Base-by-base conservation (phyloP, 805 yeast species). In the Monosporozyma yasuniensis region DNA sequence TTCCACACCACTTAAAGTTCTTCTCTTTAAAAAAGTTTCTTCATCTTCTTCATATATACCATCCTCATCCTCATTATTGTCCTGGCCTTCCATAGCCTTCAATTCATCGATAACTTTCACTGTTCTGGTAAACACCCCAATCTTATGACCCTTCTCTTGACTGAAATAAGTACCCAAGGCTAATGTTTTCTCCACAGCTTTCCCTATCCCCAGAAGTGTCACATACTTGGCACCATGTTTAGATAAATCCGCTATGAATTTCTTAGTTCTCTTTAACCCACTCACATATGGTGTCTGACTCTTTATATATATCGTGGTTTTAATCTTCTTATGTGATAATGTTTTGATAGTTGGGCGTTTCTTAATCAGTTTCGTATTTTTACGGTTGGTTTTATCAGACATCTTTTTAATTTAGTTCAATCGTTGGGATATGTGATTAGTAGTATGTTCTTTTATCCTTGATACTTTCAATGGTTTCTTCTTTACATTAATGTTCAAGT, bases 81-180 rank as follows among this genome's bases (percentile, higher is more conserved):
- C 61, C 2, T 65, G 71, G 5, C 57, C 63, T 2, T 56, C 63
- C 9, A 50, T 63, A n/a, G 62, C 63, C 43, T 59, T 55, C 44
- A 81, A 72, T 64, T 87, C 96, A 65, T 89, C 96, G 23, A 86
- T 61, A 0, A 88, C 89, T 23, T 77, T 76, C 0, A 84, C 73
- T 4, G 83, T 79, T 22, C 76, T 81, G 0, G 96, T 88, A 27
- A 66, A 62, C 1, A 85, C 58, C 11, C 84, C 87, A 8, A 86
- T 78, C 51, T 61, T 70, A 59, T 75, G 70, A 8, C 75, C 73
- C 39, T 73, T 68, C 32, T 76, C 74, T 14, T 67, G 69, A 56
- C 77, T 77, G 60, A 81, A 84, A 58, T 80, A 75, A 25, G 79
- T 62, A 0, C 79, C 95, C 0, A 89, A 54, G 12, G 81, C 70